Conservation (phyloP, 2,329 filamentous ascomycete genomes). For the Lecanosticta acicola region DNA sequence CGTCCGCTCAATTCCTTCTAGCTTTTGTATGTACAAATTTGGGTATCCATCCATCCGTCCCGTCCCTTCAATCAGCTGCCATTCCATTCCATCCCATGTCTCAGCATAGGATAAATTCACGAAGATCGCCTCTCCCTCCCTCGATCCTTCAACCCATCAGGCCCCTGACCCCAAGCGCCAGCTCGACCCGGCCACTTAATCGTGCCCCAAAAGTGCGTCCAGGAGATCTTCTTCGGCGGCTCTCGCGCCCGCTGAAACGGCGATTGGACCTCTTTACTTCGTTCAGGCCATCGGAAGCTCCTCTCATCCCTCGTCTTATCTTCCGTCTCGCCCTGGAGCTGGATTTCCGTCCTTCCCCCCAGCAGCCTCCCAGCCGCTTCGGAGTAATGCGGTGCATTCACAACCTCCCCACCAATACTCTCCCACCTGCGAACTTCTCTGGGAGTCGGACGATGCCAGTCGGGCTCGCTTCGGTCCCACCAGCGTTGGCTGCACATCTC, state of each 20-base stretch:
- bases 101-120: too few species aligned
- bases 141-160: conserved; percentile 42
- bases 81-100: too few species aligned
- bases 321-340: conserved; percentile 19
- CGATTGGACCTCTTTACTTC: conserved; percentile 27
- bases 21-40: too few species aligned
- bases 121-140: conserved; percentile 32
- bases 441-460: conserved; percentile 66
- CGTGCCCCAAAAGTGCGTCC: conserved; percentile 52
- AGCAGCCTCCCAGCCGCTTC: not conserved
- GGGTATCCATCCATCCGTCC: too few species aligned
- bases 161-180: conserved; percentile 48
- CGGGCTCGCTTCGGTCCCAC: conserved; percentile 57
- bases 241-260: conserved; percentile 42
- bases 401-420: conserved; percentile 13
- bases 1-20: too few species aligned
- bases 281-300: conserved; percentile 37
- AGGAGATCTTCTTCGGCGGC: conserved; percentile 47
- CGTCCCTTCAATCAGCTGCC: too few species aligned
- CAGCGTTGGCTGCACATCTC: conserved; percentile 70
- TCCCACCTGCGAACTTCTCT: conserved; percentile 64
- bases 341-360: conserved; percentile 13
- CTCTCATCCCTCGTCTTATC: conserved; percentile 31
- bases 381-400: conserved; percentile 5
- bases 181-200: conserved; percentile 45